Evolutionary conservation across 2,329 filamentous ascomycete species (phyloP).

Genomic region (Alternaria sp.): DNA sequence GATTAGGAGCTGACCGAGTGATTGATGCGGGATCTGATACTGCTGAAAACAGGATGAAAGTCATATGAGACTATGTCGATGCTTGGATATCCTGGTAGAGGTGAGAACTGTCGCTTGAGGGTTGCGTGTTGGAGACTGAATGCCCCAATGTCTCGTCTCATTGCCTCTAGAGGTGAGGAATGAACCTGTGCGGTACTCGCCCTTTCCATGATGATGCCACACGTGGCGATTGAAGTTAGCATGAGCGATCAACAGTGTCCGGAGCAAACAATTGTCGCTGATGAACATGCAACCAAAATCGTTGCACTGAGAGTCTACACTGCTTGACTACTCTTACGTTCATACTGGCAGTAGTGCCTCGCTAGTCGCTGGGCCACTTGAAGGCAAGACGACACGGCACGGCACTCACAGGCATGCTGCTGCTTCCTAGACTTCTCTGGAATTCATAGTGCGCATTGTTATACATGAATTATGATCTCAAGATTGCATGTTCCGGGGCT

Average conservation of each 20-base stretch:
- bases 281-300: not conserved
- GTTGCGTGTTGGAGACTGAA: constrained; percentile 24
- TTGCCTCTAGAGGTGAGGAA: constrained; percentile 5
- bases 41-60: constrained; percentile 49
- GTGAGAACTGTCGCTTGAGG: constrained; percentile 38
- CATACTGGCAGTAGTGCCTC: not conserved
- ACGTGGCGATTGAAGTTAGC: not conserved
- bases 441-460: not conserved
- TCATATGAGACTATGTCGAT: constrained; percentile 52
- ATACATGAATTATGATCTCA: not conserved
- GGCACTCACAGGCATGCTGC: not conserved
- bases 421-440: not conserved
- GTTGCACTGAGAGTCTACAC: not conserved
- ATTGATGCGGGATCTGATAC: constrained; percentile 47
- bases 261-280: not conserved
- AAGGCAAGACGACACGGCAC: not conserved
- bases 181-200: constrained; percentile 15
- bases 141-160: constrained; percentile 9
- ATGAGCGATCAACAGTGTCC: not conserved
- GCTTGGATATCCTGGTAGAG: constrained; percentile 45
- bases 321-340: not conserved
- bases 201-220: constrained; percentile 12
- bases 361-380: not conserved
- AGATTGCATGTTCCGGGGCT: not conserved
- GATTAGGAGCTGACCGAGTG: constrained; percentile 44